Evolutionary conservation across 306 rosid species (phyloP).

Genomic region (Cyamopsis tetragonoloba): DNA sequence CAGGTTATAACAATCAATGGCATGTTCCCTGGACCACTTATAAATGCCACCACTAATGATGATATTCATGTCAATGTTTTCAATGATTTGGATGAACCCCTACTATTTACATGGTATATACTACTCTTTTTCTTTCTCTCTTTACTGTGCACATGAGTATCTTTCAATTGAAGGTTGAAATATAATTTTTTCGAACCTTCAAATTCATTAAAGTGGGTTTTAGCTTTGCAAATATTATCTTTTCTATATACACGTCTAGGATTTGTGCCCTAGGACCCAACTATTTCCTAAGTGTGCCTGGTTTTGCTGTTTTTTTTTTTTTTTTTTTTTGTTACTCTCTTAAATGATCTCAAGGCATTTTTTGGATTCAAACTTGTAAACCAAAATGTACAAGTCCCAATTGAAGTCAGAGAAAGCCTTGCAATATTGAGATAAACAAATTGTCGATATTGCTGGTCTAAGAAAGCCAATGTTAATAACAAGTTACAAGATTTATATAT

Average conservation of each 20-base stretch:
- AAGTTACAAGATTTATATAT: not conserved
- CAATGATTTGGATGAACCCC: slow-evolving; percentile 65
- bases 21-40: slow-evolving; percentile 78
- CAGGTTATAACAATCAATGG: slow-evolving; percentile 82
- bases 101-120: slow-evolving; percentile 70
- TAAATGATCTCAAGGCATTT: not conserved
- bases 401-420: not conserved
- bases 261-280: too few relatives aligned
- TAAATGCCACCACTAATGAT: slow-evolving; percentile 73
- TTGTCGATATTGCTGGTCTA: not conserved
- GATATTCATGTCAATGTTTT: slow-evolving; percentile 52
- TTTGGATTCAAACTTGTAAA: not conserved
- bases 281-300: too few relatives aligned
- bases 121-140: not conserved
- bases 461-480: slow-evolving; percentile 9
- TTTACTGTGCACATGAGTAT: too few relatives aligned
- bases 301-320: too few relatives aligned
- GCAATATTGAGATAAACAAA: not conserved
- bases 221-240: too few relatives aligned
- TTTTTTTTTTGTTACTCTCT: too few relatives aligned
- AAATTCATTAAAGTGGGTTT: too few relatives aligned
- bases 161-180: too few relatives aligned
- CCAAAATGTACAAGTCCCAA: not conserved
- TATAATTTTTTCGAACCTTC: too few relatives aligned
- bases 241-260: too few relatives aligned